Conservation (phyloP, 768 basidiomycete genomes). For the Tricholoma sp. region DNA sequence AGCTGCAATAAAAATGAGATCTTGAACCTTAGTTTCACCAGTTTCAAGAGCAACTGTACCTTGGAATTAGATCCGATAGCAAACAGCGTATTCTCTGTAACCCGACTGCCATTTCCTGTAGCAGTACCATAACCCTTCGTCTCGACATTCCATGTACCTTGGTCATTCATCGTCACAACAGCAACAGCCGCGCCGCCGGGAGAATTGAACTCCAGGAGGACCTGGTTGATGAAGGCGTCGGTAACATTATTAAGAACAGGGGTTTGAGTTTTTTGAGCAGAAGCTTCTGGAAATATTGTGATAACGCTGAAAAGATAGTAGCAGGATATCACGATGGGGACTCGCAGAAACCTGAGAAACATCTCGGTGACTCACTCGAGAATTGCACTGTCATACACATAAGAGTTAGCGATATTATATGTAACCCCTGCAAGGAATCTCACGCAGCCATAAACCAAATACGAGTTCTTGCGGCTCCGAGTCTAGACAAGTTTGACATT, state of each 20-base stretch:
- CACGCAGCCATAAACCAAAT: too few species aligned
- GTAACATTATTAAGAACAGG: constrained; percentile 13
- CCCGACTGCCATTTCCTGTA: constrained; percentile 16
- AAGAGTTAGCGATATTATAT: too few species aligned
- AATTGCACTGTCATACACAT: too few species aligned
- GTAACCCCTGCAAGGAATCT: too few species aligned
- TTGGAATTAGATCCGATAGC: constrained; percentile 21
- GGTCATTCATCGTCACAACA: constrained; percentile 18
- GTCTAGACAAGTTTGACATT: too few species aligned
- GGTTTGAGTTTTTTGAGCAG: background rate
- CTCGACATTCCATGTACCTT: constrained; percentile 22
- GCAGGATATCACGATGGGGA: too few species aligned
- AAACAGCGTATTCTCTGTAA: constrained; percentile 22
- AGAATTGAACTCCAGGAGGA: constrained; percentile 20
- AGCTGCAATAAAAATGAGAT: constrained; percentile 6
- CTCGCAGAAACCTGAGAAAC: too few species aligned
- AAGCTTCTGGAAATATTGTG: too few species aligned
- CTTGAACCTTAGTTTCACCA: background rate
- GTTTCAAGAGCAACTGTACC: background rate
- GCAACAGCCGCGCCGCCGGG: constrained; percentile 24
- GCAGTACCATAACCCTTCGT: constrained; percentile 27
- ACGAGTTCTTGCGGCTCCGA: too few species aligned
- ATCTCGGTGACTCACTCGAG: too few species aligned
- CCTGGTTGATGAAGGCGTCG: constrained; percentile 17
- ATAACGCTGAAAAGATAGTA: too few species aligned